Percentiles rank a stretch among this genome's conserved stretches.
phyloP scores from a whole-genome alignment of 208 protist genomes.

The Phytomonas francai region DNA sequence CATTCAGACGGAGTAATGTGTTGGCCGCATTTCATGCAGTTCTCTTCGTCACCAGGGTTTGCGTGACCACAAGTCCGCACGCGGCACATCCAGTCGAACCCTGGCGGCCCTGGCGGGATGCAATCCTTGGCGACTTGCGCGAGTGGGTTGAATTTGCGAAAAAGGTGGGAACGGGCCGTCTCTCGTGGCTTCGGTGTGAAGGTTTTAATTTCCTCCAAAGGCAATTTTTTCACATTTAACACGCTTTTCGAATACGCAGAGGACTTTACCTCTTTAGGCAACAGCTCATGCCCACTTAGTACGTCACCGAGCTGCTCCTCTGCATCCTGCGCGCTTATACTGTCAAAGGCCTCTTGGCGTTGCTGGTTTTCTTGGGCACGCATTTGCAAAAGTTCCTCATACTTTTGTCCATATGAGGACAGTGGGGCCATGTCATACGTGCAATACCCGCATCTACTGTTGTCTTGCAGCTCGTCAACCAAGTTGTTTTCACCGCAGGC shows the following conservation, averaged over 20 bases:
- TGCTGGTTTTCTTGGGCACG: constrained; percentile 21
- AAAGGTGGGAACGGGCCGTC: constrained; percentile 7
- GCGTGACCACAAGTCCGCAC: constrained; percentile 43
- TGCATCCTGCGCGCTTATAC: constrained; percentile 38
- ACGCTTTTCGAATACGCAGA: not conserved
- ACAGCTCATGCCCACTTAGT: constrained; percentile 26
- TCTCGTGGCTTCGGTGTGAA: not conserved
- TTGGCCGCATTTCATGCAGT: constrained; percentile 46
- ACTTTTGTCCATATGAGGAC: constrained; percentile 36
- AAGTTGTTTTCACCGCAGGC: constrained; percentile 84
- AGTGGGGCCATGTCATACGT: constrained; percentile 84
- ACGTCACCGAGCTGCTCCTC: constrained; percentile 59
- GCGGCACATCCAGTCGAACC: constrained; percentile 88
- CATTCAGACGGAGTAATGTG: constrained; percentile 61
- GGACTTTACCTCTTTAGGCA: constrained; percentile 10
- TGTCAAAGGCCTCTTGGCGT: constrained; percentile 60
- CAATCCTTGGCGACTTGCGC: not conserved
- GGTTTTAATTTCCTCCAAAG: constrained; percentile 8
- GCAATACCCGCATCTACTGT: constrained; percentile 80
- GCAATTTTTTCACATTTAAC: not conserved
- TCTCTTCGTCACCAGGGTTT: constrained; percentile 74
- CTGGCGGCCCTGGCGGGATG: constrained; percentile 41
- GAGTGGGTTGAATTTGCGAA: constrained; percentile 15
- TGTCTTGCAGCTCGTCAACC: constrained; percentile 78
- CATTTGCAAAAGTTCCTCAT: constrained; percentile 33